A percentile compares a stretch with the other conserved stretches of the same genome.
Evolutionary conservation across 1,284 basidiomycete species (phyloP).

Genomic region (Trametes versicolor): DNA sequence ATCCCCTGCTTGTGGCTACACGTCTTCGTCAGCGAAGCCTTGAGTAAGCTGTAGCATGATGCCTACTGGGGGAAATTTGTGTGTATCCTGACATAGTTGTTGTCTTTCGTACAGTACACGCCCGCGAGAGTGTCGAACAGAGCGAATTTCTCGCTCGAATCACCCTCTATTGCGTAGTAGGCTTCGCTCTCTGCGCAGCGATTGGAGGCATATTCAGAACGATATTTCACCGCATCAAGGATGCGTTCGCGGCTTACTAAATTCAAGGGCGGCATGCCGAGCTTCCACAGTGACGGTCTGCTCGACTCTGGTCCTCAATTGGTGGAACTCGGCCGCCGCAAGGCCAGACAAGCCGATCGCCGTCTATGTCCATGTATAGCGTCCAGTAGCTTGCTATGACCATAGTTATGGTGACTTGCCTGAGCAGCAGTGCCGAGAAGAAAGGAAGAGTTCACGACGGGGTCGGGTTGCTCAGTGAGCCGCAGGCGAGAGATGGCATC

Average conservation of each 20-base stretch:
- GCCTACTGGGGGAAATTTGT: constrained; percentile 73
- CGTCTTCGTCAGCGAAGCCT: background rate
- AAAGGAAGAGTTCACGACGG: constrained; percentile 59
- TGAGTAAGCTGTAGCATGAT: background rate
- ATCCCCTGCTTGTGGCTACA: constrained; percentile 63
- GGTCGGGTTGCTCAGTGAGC: constrained; percentile 51
- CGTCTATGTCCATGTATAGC: constrained; percentile 45
- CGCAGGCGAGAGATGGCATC: constrained; percentile 48
- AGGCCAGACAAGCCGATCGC: constrained; percentile 63
- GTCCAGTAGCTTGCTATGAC: background rate
- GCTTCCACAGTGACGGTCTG: constrained; percentile 64
- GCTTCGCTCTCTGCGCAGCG: constrained; percentile 55
- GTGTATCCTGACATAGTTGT: constrained; percentile 63
- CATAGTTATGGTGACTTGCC: constrained; percentile 41
- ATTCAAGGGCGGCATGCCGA: constrained; percentile 65
- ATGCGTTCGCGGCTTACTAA: constrained; percentile 52
- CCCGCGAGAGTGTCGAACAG: constrained; percentile 65
- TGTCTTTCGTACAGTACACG: constrained; percentile 61
- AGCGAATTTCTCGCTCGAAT: constrained; percentile 43
- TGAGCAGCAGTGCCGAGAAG: constrained; percentile 60
- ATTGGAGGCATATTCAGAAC: background rate
- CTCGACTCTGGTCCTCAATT: constrained; percentile 54
- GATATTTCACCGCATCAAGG: too few species aligned
- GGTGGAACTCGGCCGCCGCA: constrained; percentile 61
- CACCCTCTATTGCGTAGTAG: constrained; percentile 58